Percentiles rank a stretch among this genome's conserved stretches.
Conservation (phyloP, 2,329 filamentous ascomycete genomes). For the Cryphonectria radicalis region DNA sequence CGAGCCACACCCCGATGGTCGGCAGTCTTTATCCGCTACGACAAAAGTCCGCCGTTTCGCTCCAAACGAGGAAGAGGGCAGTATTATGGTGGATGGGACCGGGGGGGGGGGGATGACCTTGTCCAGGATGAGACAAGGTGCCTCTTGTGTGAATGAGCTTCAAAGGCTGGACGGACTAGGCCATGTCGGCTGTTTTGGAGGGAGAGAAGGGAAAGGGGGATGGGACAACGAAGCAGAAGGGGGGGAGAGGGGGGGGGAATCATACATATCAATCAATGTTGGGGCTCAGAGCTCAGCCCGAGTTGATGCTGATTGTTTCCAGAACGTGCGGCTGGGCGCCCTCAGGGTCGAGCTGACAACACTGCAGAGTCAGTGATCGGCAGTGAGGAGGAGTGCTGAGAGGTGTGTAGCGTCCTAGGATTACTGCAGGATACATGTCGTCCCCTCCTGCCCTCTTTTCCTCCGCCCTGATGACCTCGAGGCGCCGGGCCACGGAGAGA, state of each 20-base stretch:
- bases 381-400: not conserved
- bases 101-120: not conserved
- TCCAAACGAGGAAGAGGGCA: not conserved
- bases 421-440: not conserved
- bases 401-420: not conserved
- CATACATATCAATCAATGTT: not conserved
- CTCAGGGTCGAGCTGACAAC: conserved; percentile 12
- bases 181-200: not conserved
- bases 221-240: too few species aligned
- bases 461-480: not conserved
- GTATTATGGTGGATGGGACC: not conserved
- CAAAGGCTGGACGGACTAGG: not conserved
- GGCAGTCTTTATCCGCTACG: conserved; percentile 1
- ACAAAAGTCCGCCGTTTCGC: conserved; percentile 8
- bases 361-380: not conserved
- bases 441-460: not conserved
- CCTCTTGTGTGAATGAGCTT: not conserved
- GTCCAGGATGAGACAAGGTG: not conserved
- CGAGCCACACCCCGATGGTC: conserved; percentile 2
- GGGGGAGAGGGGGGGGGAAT: too few species aligned
- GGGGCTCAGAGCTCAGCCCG: not conserved
- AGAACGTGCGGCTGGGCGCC: conserved; percentile 16
- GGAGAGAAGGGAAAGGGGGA: too few species aligned
- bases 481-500: not conserved
- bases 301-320: not conserved